phyloP scores from a whole-genome alignment of 768 basidiomycete species.

The Naganishia vishniacii region DNA sequence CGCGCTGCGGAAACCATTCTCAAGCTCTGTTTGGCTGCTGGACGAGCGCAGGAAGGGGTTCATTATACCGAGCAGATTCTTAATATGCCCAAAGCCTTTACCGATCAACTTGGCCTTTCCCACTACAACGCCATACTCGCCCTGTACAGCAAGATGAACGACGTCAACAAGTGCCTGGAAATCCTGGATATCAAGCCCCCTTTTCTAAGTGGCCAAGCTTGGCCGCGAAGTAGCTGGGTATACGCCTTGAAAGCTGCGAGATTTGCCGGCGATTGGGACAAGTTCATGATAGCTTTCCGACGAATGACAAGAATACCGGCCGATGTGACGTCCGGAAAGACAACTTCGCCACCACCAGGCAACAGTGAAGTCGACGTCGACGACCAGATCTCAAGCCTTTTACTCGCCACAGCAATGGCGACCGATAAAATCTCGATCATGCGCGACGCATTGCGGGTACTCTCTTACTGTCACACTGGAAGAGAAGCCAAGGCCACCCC shows the following conservation, averaged over 20 bases:
- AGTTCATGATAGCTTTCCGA: slow-evolving; percentile 29
- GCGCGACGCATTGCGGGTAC: slow-evolving; percentile 3
- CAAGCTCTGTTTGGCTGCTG: slow-evolving; percentile 23
- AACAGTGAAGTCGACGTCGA: slow-evolving; percentile 6
- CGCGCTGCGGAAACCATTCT: slow-evolving; percentile 34
- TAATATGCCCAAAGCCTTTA: slow-evolving; percentile 14
- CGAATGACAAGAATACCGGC: slow-evolving; percentile 31
- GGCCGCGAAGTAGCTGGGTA: slow-evolving; percentile 31
- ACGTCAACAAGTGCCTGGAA: slow-evolving; percentile 28
- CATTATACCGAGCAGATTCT: slow-evolving; percentile 36
- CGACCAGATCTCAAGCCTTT: slow-evolving; percentile 7
- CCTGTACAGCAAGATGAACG: slow-evolving; percentile 31
- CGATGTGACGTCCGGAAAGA: slow-evolving; percentile 21
- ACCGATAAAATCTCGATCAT: slow-evolving; percentile 4
- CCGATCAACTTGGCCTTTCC: not conserved
- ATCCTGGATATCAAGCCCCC: slow-evolving; percentile 30
- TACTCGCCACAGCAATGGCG: slow-evolving; percentile 15
- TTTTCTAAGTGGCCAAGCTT: slow-evolving; percentile 25
- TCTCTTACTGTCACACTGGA: not conserved
- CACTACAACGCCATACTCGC: slow-evolving; percentile 27
- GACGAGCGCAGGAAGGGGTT: slow-evolving; percentile 28
- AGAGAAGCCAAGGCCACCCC: not conserved
- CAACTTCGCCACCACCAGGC: not conserved
- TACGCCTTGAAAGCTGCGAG: slow-evolving; percentile 33
- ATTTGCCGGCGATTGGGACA: slow-evolving; percentile 37